Evolutionary conservation across 768 basidiomycete species (phyloP).

Genomic region (Mycena venus): DNA sequence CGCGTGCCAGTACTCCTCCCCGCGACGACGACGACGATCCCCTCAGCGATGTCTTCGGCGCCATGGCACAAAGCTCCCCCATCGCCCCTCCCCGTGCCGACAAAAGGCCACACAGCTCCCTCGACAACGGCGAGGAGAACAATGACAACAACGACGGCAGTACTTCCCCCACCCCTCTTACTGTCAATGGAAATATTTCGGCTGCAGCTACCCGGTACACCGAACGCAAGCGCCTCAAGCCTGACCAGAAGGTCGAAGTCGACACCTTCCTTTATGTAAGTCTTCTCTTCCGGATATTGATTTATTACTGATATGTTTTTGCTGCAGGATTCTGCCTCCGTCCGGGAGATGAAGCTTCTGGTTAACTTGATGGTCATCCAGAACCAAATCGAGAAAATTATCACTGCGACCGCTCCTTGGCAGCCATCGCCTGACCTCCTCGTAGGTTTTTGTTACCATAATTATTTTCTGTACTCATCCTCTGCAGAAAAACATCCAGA

Average conservation of each 20-base stretch:
- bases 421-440: slow-evolving; percentile 2
- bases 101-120: neutral
- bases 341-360: neutral
- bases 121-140: neutral
- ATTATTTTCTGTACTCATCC: neutral
- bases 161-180: neutral
- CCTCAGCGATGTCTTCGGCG: neutral
- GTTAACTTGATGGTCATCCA: neutral
- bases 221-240: neutral
- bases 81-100: neutral
- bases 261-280: neutral
- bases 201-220: neutral
- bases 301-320: neutral
- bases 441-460: neutral
- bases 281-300: neutral
- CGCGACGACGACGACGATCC: neutral
- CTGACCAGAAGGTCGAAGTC: neutral
- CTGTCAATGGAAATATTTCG: neutral
- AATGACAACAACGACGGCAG: neutral
- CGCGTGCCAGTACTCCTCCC: neutral
- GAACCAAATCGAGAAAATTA: slow-evolving; percentile 25
- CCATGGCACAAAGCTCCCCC: slow-evolving; percentile 9
- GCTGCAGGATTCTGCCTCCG: neutral
- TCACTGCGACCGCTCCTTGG: slow-evolving; percentile 16
- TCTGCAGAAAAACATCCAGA: slow-evolving; percentile 38